Conservation (phyloP, 2,329 filamentous ascomycete species). For the Fusarium sp. region DNA sequence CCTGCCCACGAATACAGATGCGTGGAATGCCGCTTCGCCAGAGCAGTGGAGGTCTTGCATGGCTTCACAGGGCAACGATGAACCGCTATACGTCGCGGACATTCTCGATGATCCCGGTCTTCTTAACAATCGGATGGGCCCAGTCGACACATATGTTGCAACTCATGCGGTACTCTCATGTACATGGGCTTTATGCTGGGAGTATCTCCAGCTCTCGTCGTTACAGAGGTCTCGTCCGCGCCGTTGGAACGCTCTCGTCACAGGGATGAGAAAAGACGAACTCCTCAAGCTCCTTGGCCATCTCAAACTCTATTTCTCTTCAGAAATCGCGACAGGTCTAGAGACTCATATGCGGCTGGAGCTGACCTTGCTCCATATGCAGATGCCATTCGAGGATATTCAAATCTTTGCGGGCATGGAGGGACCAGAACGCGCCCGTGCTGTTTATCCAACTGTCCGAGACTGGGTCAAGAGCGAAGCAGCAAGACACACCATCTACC, state of each 20-base stretch:
- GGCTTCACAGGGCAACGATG: not conserved
- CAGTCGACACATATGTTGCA: slow-evolving; percentile 15
- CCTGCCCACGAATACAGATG: slow-evolving; percentile 36
- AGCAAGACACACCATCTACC: slow-evolving; percentile 48
- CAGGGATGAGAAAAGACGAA: slow-evolving; percentile 45
- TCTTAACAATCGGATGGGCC: slow-evolving; percentile 30
- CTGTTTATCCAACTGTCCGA: slow-evolving; percentile 48
- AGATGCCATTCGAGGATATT: slow-evolving; percentile 56
- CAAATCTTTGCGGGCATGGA: slow-evolving; percentile 57
- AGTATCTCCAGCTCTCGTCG: slow-evolving; percentile 46
- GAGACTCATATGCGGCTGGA: slow-evolving; percentile 51
- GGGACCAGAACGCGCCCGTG: slow-evolving; percentile 52
- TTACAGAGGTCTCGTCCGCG: slow-evolving; percentile 40
- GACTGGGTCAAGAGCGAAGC: slow-evolving; percentile 52
- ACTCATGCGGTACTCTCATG: slow-evolving; percentile 38
- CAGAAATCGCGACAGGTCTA: not conserved
- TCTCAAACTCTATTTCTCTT: slow-evolving; percentile 22
- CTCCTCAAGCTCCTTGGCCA: slow-evolving; percentile 42
- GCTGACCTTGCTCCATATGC: slow-evolving; percentile 50
- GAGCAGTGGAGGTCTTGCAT: slow-evolving; percentile 42
- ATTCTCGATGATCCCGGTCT: slow-evolving; percentile 35
- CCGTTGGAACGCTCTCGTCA: slow-evolving; percentile 45
- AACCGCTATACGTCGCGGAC: slow-evolving; percentile 10
- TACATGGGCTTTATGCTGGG: slow-evolving; percentile 47
- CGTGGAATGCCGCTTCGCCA: slow-evolving; percentile 43